A percentile compares a stretch with the other conserved stretches of the same genome.
phyloP scores from a whole-genome alignment of 352 stramenopile species.

The Discostella stelligera region DNA sequence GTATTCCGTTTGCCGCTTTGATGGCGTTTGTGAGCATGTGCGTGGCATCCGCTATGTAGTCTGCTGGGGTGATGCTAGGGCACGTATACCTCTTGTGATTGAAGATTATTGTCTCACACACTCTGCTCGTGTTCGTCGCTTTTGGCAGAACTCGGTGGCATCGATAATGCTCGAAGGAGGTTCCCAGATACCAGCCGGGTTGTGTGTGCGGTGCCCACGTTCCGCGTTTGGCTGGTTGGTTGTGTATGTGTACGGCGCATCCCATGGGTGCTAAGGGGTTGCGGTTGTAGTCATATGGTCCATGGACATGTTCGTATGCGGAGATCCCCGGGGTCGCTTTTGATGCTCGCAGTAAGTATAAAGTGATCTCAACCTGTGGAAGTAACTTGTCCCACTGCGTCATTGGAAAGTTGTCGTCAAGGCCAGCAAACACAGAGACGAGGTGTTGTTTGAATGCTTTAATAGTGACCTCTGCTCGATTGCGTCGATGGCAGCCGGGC shows the following conservation, averaged over 20 bases:
- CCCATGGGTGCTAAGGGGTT: not conserved
- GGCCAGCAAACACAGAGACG: conserved; percentile 30
- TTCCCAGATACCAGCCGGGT: not conserved
- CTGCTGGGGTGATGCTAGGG: not conserved
- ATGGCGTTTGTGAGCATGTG: not conserved
- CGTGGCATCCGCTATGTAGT: not conserved
- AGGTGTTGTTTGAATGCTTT: conserved; percentile 61
- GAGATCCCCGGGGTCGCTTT: not conserved
- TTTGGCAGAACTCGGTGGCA: not conserved
- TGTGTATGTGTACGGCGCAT: not conserved
- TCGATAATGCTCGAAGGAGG: not conserved
- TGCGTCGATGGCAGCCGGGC: too few relatives aligned
- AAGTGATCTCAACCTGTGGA: conserved; percentile 33
- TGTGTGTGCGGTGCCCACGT: not conserved
- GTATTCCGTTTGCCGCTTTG: not conserved
- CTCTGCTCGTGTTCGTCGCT: not conserved
- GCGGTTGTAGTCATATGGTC: not conserved
- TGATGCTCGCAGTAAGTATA: conserved; percentile 44
- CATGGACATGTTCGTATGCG: conserved; percentile 1
- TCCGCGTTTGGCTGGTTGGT: not conserved
- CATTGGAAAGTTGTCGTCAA: conserved; percentile 42
- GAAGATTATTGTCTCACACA: not conserved
- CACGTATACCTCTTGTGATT: not conserved
- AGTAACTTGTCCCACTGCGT: conserved; percentile 46
- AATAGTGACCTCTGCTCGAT: conserved; percentile 55